These are phyloP conservation scores for Gynostemma pentaphyllum DNA, from an alignment of 306 rosid genomes.

Conservation along the genomic window DNA sequence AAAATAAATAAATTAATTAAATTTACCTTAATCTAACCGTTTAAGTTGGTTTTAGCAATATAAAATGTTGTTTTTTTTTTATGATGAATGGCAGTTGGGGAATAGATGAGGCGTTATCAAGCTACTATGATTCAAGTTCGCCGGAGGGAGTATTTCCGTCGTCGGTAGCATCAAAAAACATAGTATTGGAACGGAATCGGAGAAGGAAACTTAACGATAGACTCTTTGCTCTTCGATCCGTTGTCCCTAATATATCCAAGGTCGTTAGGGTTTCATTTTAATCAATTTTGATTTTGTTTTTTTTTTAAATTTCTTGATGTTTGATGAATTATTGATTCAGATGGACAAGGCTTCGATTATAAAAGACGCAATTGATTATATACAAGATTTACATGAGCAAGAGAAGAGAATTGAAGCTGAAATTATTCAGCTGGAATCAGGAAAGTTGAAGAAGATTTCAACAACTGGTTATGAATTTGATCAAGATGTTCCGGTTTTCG, in stretches of 20 bases:
- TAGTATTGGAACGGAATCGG: constrained; percentile 78
- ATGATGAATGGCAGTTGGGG: constrained; percentile 43
- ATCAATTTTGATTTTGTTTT: not conserved
- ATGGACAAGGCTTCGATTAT: constrained; percentile 98
- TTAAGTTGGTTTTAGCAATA: too few species aligned
- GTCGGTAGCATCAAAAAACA: constrained; percentile 76
- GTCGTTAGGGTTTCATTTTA: constrained; percentile 18
- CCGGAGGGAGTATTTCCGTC: constrained; percentile 75
- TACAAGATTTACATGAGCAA: constrained; percentile 65
- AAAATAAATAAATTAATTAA: too few species aligned
- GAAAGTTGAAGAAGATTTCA: constrained; percentile 34
- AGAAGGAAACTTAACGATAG: constrained; percentile 89
- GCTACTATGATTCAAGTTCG: constrained; percentile 79
- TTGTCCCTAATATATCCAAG: constrained; percentile 95
- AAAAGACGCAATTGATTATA: constrained; percentile 83
- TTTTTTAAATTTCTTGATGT: not conserved
- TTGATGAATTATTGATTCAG: constrained; percentile 18
- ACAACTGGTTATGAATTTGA: constrained; percentile 22
- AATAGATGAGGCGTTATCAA: constrained; percentile 62
- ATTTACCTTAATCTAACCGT: too few species aligned
- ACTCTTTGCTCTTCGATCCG: constrained; percentile 84
- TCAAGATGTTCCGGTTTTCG: constrained; percentile 40
- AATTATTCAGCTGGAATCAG: constrained; percentile 64
- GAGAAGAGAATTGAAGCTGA: constrained; percentile 61
- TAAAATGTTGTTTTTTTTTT: too few species aligned